A percentile compares a stretch with the other conserved stretches of the same genome.
These are phyloP conservation scores for Talinum fruticosum DNA, from an alignment of 148 eudicot species.

Conservation along the genomic window DNA sequence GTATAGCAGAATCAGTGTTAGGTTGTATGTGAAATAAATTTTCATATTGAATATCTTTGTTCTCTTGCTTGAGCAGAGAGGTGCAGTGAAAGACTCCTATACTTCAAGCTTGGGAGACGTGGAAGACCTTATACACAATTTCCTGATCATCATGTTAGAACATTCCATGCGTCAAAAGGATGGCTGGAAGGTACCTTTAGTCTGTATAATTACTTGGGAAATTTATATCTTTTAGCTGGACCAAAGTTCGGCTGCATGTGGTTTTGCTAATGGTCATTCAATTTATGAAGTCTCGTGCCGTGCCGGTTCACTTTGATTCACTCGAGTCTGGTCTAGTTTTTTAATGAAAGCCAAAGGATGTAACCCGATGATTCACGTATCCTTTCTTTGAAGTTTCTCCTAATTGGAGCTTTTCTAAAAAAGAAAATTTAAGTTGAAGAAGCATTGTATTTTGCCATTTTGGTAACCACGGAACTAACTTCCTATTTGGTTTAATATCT, in stretches of 20 bases:
- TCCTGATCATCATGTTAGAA: slow-evolving; percentile 87
- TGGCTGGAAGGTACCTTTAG: slow-evolving; percentile 85
- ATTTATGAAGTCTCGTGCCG: neutral
- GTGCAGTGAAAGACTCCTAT: slow-evolving; percentile 19
- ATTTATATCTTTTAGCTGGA: neutral
- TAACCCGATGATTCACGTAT: neutral
- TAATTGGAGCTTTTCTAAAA: neutral
- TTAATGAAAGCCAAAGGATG: neutral
- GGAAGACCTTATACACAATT: slow-evolving; percentile 94
- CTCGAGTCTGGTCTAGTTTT: neutral
- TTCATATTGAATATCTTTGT: slow-evolving; percentile 9
- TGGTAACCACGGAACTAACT: neutral
- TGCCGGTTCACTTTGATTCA: neutral
- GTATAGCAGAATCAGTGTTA: neutral
- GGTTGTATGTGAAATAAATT: neutral
- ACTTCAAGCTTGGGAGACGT: slow-evolving; percentile 66
- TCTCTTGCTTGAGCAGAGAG: slow-evolving; percentile 51
- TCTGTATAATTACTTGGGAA: neutral
- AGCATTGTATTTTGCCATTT: neutral
- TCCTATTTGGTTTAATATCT: neutral
- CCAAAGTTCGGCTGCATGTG: neutral
- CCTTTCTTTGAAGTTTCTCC: neutral
- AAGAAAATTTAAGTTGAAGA: neutral
- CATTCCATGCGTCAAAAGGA: slow-evolving; percentile 99
- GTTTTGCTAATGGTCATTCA: neutral